Evolutionary conservation across 1,284 basidiomycete genomes (phyloP).

Genomic region (Cryptococcus wingfieldii): DNA sequence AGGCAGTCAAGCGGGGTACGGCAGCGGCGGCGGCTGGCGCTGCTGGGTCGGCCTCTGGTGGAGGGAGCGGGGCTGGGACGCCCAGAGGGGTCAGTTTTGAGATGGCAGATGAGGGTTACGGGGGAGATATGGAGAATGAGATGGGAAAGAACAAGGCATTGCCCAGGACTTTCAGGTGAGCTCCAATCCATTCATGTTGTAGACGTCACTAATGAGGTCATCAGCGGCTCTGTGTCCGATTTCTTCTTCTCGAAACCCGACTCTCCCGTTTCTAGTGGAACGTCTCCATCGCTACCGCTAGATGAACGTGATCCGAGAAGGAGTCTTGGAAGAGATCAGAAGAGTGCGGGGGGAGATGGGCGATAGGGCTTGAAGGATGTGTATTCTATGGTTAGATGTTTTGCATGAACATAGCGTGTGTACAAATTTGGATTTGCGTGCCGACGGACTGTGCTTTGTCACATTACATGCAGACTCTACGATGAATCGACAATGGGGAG

Average conservation of each 20-base stretch:
- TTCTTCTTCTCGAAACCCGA: conserved; percentile 31
- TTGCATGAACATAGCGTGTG: too few relatives aligned
- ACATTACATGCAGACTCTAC: too few relatives aligned
- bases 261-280: not conserved
- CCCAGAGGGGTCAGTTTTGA: conserved; percentile 30
- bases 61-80: conserved; percentile 27
- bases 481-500: too few relatives aligned
- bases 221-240: conserved; percentile 27
- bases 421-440: too few relatives aligned
- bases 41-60: conserved; percentile 1
- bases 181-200: not conserved
- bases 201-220: not conserved
- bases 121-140: conserved; percentile 40
- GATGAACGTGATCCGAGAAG: conserved; percentile 5
- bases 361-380: not conserved
- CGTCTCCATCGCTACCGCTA: conserved; percentile 6
- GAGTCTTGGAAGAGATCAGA: not conserved
- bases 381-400: too few relatives aligned
- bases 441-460: too few relatives aligned
- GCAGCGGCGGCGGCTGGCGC: conserved; percentile 1
- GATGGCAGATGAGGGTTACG: conserved; percentile 22
- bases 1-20: conserved; percentile 51
- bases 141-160: conserved; percentile 46
- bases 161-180: conserved; percentile 45
- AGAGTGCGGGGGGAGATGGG: not conserved